Evolutionary conservation across 768 basidiomycete species (phyloP).

Genomic region (Serendipita sp.): DNA sequence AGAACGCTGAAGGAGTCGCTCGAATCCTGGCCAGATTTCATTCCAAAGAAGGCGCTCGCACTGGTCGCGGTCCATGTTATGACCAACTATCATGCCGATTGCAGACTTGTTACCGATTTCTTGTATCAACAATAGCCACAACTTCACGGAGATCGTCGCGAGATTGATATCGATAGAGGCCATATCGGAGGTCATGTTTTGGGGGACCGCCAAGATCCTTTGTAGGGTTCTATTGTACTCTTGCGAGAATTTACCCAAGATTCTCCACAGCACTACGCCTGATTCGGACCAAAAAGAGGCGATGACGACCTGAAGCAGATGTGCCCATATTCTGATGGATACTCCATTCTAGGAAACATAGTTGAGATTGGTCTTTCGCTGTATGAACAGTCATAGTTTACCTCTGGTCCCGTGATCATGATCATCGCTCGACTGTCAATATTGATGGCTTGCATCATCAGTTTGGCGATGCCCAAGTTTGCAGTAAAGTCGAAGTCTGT

Average conservation of each 20-base stretch:
- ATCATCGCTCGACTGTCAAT: constrained; percentile 29
- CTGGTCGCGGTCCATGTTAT: not conserved
- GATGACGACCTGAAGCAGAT: constrained; percentile 41
- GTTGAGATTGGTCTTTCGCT: not conserved
- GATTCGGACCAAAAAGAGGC: constrained; percentile 23
- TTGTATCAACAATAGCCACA: constrained; percentile 43
- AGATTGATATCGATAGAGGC: constrained; percentile 48
- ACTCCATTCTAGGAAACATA: constrained; percentile 15
- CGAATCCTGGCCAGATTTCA: constrained; percentile 61
- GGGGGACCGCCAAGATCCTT: constrained; percentile 25
- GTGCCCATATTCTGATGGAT: constrained; percentile 48
- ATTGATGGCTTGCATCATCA: constrained; percentile 35
- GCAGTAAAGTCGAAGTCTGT: constrained; percentile 39
- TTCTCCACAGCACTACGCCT: constrained; percentile 31
- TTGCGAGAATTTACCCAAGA: constrained; percentile 35
- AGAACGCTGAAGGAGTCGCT: constrained; percentile 16
- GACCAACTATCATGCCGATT: not conserved
- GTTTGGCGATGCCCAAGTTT: constrained; percentile 34
- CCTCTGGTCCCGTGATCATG: constrained; percentile 22
- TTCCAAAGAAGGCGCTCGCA: constrained; percentile 41
- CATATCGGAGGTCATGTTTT: constrained; percentile 25
- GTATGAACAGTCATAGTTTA: constrained; percentile 19
- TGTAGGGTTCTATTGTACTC: constrained; percentile 32
- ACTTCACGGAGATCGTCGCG: constrained; percentile 50
- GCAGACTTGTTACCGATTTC: not conserved